Percentiles rank a stretch among this genome's conserved stretches.
Conservation (phyloP, 257 asterid species). For the Paulownia fortunei region DNA sequence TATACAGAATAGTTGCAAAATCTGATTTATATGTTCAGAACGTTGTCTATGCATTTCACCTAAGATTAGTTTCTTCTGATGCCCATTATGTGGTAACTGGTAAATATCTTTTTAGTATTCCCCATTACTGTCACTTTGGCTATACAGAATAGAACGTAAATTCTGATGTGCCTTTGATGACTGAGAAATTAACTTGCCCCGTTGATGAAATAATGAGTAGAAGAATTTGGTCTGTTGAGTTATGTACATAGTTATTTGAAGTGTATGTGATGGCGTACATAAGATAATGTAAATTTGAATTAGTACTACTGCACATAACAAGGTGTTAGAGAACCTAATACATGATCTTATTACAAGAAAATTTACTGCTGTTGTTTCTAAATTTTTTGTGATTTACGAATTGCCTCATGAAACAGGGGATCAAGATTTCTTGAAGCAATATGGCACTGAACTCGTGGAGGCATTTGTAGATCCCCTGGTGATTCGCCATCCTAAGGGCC, state of each 20-base stretch:
- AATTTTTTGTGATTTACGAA: not conserved
- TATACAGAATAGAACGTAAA: too few relatives aligned
- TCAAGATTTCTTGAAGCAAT: conserved; percentile 63
- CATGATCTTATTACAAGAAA: not conserved
- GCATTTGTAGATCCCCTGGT: conserved; percentile 75
- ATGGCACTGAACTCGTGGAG: conserved; percentile 62
- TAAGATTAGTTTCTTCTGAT: not conserved
- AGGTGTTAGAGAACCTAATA: not conserved
- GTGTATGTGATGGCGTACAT: too few relatives aligned
- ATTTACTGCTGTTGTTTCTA: not conserved
- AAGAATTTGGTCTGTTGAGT: too few relatives aligned
- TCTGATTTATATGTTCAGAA: not conserved
- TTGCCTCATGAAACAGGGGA: conserved; percentile 58
- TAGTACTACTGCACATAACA: not conserved
- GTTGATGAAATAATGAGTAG: too few relatives aligned
- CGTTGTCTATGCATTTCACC: not conserved
- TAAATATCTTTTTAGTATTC: not conserved
- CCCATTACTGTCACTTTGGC: not conserved
- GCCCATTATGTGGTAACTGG: too few relatives aligned
- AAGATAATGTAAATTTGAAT: too few relatives aligned
- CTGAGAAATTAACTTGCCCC: too few relatives aligned
- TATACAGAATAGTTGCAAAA: too few relatives aligned
- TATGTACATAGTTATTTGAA: too few relatives aligned
- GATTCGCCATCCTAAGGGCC: conserved; percentile 83
- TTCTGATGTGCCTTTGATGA: too few relatives aligned